Conservation (phyloP, 192 early-diverging fungal species). For the Helicostylum pulchrum region DNA sequence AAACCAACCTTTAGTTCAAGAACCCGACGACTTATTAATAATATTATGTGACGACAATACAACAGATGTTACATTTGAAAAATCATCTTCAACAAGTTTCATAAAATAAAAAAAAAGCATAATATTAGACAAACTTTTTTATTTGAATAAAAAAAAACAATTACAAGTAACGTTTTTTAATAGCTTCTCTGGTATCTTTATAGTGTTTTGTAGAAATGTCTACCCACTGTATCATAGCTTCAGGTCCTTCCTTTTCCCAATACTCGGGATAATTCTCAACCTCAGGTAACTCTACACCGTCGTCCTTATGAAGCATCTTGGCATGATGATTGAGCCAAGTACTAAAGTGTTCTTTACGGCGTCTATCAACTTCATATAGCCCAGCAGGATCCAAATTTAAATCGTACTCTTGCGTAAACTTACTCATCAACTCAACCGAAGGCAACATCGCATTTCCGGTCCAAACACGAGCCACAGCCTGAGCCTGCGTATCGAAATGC, state of each 20-base stretch:
- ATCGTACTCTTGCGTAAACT: background rate
- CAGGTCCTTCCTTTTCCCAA: background rate
- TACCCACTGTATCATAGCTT: too few relatives aligned
- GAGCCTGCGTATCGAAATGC: slow-evolving; percentile 18
- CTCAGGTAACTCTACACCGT: background rate
- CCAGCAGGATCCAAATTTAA: background rate
- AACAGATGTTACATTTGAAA: background rate
- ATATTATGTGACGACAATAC: too few relatives aligned
- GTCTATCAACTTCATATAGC: background rate
- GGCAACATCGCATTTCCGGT: slow-evolving; percentile 21
- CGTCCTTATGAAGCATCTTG: background rate
- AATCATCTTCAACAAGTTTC: background rate
- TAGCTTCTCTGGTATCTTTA: too few relatives aligned
- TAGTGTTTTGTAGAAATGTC: too few relatives aligned
- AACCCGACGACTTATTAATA: background rate
- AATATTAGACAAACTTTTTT: background rate
- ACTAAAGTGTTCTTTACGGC: background rate
- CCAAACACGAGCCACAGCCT: slow-evolving; percentile 21
- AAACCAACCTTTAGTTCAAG: background rate
- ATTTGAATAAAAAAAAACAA: too few relatives aligned
- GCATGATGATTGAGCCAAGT: slow-evolving; percentile 25
- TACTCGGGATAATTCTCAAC: background rate
- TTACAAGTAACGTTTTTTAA: too few relatives aligned
- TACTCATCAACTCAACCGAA: background rate
- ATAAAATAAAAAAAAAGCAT: background rate